Evolutionary conservation across 164 flowering plant genomes (phyloP).

Genomic region (Houttuynia cordata): DNA sequence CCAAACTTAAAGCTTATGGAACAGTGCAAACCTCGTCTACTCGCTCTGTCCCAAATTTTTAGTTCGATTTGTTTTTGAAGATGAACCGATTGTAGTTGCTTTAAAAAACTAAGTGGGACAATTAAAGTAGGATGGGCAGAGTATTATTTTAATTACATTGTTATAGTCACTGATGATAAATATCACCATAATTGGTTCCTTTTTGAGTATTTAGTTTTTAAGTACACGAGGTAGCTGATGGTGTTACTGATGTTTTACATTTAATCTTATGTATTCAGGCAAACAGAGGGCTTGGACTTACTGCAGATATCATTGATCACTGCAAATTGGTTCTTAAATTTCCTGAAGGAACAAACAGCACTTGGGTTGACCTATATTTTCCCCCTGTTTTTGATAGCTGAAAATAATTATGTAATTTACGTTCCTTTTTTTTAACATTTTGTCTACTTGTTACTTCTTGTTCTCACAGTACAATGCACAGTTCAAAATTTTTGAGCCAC

Average conservation of each 20-base stretch:
- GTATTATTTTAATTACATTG: too few species aligned
- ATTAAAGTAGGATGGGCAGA: too few species aligned
- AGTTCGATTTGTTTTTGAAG: too few species aligned
- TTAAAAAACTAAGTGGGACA: too few species aligned
- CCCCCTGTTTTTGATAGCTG: background rate
- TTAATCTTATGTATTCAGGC: slow-evolving; percentile 34
- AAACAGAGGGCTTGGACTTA: slow-evolving; percentile 86
- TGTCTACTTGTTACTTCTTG: background rate
- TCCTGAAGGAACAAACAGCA: slow-evolving; percentile 91
- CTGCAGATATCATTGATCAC: slow-evolving; percentile 79
- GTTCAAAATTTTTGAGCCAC: slow-evolving; percentile 68
- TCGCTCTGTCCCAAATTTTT: too few species aligned
- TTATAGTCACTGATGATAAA: too few species aligned
- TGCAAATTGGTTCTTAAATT: slow-evolving; percentile 84
- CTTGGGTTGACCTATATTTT: slow-evolving; percentile 57
- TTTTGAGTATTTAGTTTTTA: too few species aligned
- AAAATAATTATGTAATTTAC: too few species aligned
- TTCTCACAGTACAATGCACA: slow-evolving; percentile 65
- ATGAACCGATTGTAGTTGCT: too few species aligned
- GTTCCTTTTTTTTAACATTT: background rate
- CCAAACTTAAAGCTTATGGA: too few species aligned
- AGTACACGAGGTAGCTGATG: background rate
- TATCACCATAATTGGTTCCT: too few species aligned
- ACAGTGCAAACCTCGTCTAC: too few species aligned
- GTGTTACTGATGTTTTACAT: background rate